These are phyloP conservation scores for Quercus gilva DNA, from an alignment of 306 rosid genomes.

Conservation along the genomic window DNA sequence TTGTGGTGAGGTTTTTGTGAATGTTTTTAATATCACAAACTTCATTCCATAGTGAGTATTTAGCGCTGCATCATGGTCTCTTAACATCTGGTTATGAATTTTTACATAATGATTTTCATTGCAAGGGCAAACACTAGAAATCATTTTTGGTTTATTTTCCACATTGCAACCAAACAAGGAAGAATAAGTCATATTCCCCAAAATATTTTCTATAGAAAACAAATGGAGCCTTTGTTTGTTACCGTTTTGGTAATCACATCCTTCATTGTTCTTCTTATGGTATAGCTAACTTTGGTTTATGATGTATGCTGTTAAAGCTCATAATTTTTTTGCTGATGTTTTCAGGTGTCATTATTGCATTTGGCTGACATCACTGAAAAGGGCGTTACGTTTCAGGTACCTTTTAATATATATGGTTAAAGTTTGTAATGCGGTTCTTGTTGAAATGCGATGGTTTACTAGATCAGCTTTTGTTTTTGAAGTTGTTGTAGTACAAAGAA, in stretches of 20 bases:
- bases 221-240: too few species aligned
- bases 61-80: too few species aligned
- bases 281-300: not conserved
- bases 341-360: conserved; percentile 88
- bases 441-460: not conserved
- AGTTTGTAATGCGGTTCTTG: conserved; percentile 7
- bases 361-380: conserved; percentile 96
- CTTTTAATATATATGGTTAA: not conserved
- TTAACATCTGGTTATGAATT: too few species aligned
- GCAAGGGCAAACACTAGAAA: too few species aligned
- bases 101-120: too few species aligned
- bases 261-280: not conserved
- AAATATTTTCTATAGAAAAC: too few species aligned
- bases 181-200: too few species aligned
- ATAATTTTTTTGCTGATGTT: conserved; percentile 25
- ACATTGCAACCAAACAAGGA: too few species aligned
- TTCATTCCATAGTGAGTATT: too few species aligned
- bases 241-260: not conserved
- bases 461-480: not conserved
- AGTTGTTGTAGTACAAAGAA: not conserved
- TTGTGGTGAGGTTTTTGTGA: too few species aligned
- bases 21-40: too few species aligned
- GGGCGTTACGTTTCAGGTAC: conserved; percentile 98
- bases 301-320: conserved; percentile 7
- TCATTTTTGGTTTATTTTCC: too few species aligned